Percentiles rank a stretch among this genome's conserved stretches.
Conservation (phyloP, 2,329 filamentous ascomycete genomes). For the Westerdykella sp. region DNA sequence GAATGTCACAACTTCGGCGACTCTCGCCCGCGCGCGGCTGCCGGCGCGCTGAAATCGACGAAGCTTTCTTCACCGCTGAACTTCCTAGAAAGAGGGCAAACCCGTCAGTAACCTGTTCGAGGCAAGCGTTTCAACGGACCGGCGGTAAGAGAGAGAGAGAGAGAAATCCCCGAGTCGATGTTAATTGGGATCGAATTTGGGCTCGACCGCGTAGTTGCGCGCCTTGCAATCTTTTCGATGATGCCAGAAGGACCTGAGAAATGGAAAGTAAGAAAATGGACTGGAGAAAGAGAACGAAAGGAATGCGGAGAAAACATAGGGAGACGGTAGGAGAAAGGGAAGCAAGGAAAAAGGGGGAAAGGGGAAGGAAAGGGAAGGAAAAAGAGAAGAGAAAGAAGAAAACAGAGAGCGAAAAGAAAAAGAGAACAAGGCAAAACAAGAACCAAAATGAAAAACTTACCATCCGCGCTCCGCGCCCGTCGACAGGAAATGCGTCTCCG, state of each 20-base stretch:
- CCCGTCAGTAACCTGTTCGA: slow-evolving; percentile 3
- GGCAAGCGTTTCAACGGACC: background rate
- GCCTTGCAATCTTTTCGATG: background rate
- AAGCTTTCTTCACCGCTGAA: slow-evolving; percentile 36
- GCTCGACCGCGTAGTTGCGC: background rate
- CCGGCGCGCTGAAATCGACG: slow-evolving; percentile 17
- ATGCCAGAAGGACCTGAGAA: background rate
- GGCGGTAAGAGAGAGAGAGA: too few species aligned
- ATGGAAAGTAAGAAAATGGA: background rate
- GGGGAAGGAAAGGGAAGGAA: background rate
- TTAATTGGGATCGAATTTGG: background rate
- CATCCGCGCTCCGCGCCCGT: slow-evolving; percentile 83
- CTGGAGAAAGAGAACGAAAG: background rate
- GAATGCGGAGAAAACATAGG: too few species aligned
- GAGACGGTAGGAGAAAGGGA: background rate
- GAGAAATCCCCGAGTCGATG: too few species aligned
- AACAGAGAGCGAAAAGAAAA: slow-evolving; percentile 1
- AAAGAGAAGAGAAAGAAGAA: slow-evolving; percentile 1
- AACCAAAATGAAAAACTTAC: slow-evolving; percentile 42
- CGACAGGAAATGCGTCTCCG: slow-evolving; percentile 76
- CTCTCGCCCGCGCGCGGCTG: slow-evolving; percentile 9
- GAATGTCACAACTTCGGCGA: slow-evolving; percentile 20
- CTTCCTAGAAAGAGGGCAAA: slow-evolving; percentile 18
- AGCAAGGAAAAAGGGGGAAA: background rate
- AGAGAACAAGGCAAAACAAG: background rate